Conservation (phyloP, 2,329 filamentous ascomycete species). For the Aspergillus transmontanensis region DNA sequence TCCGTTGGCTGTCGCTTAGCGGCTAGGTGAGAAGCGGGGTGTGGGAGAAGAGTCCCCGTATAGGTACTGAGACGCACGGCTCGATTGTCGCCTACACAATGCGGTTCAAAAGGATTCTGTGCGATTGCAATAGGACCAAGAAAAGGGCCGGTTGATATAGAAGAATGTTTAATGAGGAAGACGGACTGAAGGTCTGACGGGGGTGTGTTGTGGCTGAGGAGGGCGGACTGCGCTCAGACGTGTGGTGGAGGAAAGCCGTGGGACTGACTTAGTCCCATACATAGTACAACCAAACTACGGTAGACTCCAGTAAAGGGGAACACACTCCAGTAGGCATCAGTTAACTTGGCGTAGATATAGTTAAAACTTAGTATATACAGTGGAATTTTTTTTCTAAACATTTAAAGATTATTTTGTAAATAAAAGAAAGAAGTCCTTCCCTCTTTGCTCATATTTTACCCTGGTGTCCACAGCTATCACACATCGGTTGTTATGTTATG, state of each 20-base stretch:
- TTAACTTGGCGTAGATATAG: neutral
- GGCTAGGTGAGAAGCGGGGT: constrained; percentile 40
- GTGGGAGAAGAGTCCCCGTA: constrained; percentile 26
- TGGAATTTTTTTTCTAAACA: too few relatives aligned
- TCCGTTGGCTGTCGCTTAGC: constrained; percentile 42
- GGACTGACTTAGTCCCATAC: neutral
- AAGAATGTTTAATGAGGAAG: neutral
- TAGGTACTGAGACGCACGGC: constrained; percentile 11
- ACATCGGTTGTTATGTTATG: neutral
- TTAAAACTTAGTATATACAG: neutral
- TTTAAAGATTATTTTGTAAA: neutral
- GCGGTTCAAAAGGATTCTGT: neutral
- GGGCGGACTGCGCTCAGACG: constrained; percentile 20
- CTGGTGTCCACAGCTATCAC: neutral
- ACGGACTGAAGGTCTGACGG: constrained; percentile 1
- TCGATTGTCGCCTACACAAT: constrained; percentile 9
- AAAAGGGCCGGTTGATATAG: neutral
- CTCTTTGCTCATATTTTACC: neutral
- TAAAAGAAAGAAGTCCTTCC: neutral
- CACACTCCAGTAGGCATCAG: neutral
- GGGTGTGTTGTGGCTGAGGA: constrained; percentile 2
- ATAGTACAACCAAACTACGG: neutral
- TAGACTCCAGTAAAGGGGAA: neutral
- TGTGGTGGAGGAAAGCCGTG: constrained; percentile 12
- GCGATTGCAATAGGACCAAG: neutral